phyloP scores from a whole-genome alignment of 768 basidiomycete species.

The Boletus sp. region DNA sequence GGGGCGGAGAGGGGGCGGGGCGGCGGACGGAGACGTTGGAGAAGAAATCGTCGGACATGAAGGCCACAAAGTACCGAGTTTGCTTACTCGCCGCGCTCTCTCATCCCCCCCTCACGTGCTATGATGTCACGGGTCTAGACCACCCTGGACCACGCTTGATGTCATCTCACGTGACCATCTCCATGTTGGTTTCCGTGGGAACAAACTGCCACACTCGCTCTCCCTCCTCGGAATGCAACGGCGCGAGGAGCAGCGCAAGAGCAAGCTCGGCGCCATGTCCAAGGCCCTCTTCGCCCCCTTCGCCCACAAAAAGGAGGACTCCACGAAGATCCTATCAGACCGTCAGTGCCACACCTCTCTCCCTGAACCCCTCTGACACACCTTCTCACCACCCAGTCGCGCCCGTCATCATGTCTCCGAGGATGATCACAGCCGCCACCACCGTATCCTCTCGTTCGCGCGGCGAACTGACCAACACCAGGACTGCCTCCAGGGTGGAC shows the following conservation, averaged over 20 bases:
- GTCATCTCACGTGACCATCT: constrained; percentile 22
- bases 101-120: constrained; percentile 20
- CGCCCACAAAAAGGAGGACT: constrained; percentile 53
- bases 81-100: background rate
- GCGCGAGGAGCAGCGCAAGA: constrained; percentile 1
- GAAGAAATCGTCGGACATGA: constrained; percentile 42
- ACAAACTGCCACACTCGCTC: background rate
- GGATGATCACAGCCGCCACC: constrained; percentile 69
- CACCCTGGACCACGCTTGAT: constrained; percentile 15
- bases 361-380: background rate
- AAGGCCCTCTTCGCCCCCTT: constrained; percentile 73
- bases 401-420: constrained; percentile 86
- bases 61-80: background rate
- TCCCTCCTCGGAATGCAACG: constrained; percentile 14
- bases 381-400: constrained; percentile 52
- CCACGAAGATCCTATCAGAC: constrained; percentile 70
- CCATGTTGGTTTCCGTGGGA: constrained; percentile 3
- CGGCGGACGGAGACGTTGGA: constrained; percentile 28
- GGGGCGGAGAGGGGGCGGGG: constrained; percentile 2
- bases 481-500: constrained; percentile 45
- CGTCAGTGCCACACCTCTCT: constrained; percentile 42
- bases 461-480: constrained; percentile 29
- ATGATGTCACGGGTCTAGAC: constrained; percentile 33
- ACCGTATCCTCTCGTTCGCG: constrained; percentile 57
- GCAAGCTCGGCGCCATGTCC: constrained; percentile 54